Percentiles rank a stretch among this genome's conserved stretches.
Conservation (phyloP, 257 asterid species). For the Solanum boliviense region DNA sequence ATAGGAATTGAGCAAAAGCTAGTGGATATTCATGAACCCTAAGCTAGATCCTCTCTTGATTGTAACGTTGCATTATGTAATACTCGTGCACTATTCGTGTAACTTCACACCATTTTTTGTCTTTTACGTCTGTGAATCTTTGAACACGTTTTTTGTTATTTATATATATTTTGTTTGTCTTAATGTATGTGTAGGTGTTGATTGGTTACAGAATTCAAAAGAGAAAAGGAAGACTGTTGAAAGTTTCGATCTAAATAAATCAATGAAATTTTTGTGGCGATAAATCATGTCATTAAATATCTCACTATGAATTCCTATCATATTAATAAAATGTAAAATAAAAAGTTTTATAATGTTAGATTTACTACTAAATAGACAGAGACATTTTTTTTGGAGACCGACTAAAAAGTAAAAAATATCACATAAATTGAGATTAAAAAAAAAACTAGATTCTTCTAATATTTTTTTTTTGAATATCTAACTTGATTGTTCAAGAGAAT, state of each 20-base stretch:
- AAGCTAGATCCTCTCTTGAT: background rate
- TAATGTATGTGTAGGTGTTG: background rate
- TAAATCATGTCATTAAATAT: too few relatives aligned
- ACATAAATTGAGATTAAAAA: background rate
- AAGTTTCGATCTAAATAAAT: too few relatives aligned
- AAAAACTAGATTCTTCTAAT: too few relatives aligned
- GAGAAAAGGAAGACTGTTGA: background rate
- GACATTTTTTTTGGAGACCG: background rate
- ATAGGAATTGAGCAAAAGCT: background rate
- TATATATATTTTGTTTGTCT: background rate
- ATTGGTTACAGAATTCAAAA: background rate
- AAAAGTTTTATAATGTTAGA: too few relatives aligned
- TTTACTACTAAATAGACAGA: background rate
- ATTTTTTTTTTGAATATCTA: too few relatives aligned
- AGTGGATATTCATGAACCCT: background rate
- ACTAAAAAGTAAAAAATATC: background rate
- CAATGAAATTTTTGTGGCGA: too few relatives aligned
- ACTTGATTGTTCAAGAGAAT: background rate
- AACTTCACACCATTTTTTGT: background rate
- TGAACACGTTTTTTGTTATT: background rate
- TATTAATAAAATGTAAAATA: too few relatives aligned
- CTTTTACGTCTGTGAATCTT: background rate
- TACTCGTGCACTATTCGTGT: background rate
- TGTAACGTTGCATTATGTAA: background rate
- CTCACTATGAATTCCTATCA: too few relatives aligned